Evolutionary conservation across 1,139 yeast genomes (phyloP).

Genomic region (Nakaseomyces uthaithaninus): DNA sequence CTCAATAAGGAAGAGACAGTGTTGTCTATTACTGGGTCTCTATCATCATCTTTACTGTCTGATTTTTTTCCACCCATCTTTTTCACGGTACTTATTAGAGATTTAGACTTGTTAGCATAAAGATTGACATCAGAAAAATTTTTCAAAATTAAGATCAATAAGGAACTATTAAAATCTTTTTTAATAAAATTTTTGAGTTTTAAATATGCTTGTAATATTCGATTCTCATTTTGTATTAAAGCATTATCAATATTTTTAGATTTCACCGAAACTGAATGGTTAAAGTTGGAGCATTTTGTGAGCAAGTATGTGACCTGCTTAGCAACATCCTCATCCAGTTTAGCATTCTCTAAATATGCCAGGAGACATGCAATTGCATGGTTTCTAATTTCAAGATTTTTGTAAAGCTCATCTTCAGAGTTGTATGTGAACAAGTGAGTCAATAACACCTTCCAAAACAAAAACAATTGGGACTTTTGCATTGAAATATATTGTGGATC

Average conservation of each 20-base stretch:
- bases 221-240: slow-evolving; percentile 36
- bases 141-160: slow-evolving; percentile 39
- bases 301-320: slow-evolving; percentile 40
- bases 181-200: slow-evolving; percentile 36
- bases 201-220: slow-evolving; percentile 39
- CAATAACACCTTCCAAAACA: slow-evolving; percentile 75
- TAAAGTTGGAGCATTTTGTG: slow-evolving; percentile 34
- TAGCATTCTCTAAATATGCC: slow-evolving; percentile 35
- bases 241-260: slow-evolving; percentile 22
- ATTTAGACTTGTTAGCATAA: slow-evolving; percentile 20
- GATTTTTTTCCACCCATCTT: slow-evolving; percentile 15
- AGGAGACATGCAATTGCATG: slow-evolving; percentile 42
- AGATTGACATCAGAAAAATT: slow-evolving; percentile 38
- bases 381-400: slow-evolving; percentile 40
- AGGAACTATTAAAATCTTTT: slow-evolving; percentile 39
- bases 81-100: slow-evolving; percentile 18
- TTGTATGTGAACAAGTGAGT: slow-evolving; percentile 37
- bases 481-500: slow-evolving; percentile 57
- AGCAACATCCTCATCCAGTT: slow-evolving; percentile 35
- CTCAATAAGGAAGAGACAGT: slow-evolving; percentile 21
- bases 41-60: slow-evolving; percentile 18
- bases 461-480: slow-evolving; percentile 66
- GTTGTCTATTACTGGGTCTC: slow-evolving; percentile 18
- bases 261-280: slow-evolving; percentile 25
- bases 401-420: slow-evolving; percentile 36